These are phyloP conservation scores for Prunus fruticosa DNA, from an alignment of 306 rosid species.

Conservation along the genomic window DNA sequence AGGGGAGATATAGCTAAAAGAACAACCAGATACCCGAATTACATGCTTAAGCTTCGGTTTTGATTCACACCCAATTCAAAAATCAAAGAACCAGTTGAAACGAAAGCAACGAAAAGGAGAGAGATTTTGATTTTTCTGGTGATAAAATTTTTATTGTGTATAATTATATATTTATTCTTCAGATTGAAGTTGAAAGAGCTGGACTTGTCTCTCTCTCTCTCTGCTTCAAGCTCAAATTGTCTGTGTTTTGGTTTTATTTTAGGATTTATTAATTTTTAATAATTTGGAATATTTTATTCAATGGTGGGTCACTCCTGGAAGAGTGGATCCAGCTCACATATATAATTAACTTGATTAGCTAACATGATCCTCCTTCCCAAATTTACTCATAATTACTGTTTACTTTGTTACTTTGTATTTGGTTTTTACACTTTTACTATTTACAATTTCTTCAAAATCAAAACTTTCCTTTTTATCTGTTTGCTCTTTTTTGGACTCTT, in stretches of 20 bases:
- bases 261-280: background rate
- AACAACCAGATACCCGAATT: constrained; percentile 17
- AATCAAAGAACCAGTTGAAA: constrained; percentile 32
- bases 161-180: constrained; percentile 20
- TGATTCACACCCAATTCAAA: constrained; percentile 29
- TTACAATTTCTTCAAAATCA: background rate
- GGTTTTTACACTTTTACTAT: background rate
- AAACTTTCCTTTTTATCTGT: background rate
- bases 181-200: constrained; percentile 37
- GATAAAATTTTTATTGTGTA: background rate
- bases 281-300: constrained; percentile 29
- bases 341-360: constrained; percentile 29
- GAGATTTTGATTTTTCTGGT: constrained; percentile 18
- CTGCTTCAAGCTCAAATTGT: constrained; percentile 49
- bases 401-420: constrained; percentile 1
- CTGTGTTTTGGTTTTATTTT: constrained; percentile 15
- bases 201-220: constrained; percentile 20
- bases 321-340: constrained; percentile 94
- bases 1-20: background rate
- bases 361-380: constrained; percentile 30
- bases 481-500: constrained; percentile 1
- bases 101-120: constrained; percentile 25
- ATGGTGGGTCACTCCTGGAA: constrained; percentile 56
- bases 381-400: constrained; percentile 22
- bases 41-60: constrained; percentile 32